A percentile compares a stretch with the other conserved stretches of the same genome.
These are phyloP conservation scores for Pochonia chlamydosporia DNA, from an alignment of 2,329 filamentous ascomycete genomes.

Conservation along the genomic window DNA sequence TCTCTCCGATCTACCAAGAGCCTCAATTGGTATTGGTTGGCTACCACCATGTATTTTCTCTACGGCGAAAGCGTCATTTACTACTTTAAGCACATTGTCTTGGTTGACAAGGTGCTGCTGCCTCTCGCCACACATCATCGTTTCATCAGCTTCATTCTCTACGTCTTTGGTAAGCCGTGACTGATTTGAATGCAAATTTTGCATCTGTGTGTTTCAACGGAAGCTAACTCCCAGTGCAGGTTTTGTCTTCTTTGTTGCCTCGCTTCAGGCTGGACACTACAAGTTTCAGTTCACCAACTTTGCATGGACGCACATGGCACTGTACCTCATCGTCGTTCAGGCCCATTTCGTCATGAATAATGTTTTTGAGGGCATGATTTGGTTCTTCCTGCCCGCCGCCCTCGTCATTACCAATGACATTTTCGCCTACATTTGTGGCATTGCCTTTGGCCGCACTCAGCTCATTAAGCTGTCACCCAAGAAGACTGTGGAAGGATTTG, in stretches of 20 bases:
- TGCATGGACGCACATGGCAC: constrained; percentile 98
- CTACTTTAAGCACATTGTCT: constrained; percentile 98
- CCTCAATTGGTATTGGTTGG: constrained; percentile 98
- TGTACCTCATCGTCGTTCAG: constrained; percentile 95
- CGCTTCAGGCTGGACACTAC: constrained; percentile 92
- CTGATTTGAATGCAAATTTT: neutral
- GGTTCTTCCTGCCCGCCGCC: constrained; percentile 94
- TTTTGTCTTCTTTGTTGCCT: constrained; percentile 96
- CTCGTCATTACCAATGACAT: constrained; percentile 99
- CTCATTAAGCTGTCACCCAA: constrained; percentile 97
- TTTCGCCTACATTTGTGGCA: constrained; percentile 95
- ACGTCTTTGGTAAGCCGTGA: constrained; percentile 76
- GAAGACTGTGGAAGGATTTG: constrained; percentile 97
- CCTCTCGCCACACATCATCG: constrained; percentile 95
- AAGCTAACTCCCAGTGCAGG: constrained; percentile 44
- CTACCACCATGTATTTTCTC: constrained; percentile 98
- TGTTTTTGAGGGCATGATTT: constrained; percentile 98
- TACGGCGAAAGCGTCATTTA: constrained; percentile 99
- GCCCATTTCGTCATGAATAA: constrained; percentile 99
- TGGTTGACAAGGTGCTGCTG: constrained; percentile 88
- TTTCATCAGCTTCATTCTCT: constrained; percentile 98
- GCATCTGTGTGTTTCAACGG: neutral
- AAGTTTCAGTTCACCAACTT: constrained; percentile 99
- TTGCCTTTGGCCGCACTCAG: constrained; percentile 92
- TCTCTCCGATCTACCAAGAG: constrained; percentile 92